Conservation (phyloP, 257 asterid species). For the Solanum piurae region DNA sequence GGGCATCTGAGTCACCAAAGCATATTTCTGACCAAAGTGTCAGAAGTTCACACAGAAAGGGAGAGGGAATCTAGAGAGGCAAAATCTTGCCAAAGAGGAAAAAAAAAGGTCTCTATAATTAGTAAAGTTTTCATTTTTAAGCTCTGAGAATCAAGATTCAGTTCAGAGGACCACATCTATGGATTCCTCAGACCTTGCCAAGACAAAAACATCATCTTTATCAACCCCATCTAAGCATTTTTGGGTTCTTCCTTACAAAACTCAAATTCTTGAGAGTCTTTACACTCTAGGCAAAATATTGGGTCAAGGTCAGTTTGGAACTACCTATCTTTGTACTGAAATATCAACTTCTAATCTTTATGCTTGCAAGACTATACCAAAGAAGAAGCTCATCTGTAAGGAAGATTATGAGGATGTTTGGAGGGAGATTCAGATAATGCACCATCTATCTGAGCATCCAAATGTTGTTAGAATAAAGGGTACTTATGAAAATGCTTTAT, state of each 20-base stretch:
- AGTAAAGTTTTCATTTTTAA: not conserved
- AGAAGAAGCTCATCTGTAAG: conserved; percentile 44
- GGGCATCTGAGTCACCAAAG: not conserved
- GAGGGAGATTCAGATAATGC: conserved; percentile 78
- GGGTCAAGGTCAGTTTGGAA: conserved; percentile 66
- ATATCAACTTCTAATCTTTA: conserved; percentile 33
- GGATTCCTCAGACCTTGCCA: not conserved
- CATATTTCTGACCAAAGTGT: not conserved
- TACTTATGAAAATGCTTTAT: conserved; percentile 55
- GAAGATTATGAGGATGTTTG: conserved; percentile 66
- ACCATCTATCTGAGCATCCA: conserved; percentile 61
- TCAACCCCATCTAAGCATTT: conserved; percentile 10
- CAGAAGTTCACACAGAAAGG: not conserved
- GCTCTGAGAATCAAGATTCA: not conserved
- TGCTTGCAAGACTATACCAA: conserved; percentile 63
- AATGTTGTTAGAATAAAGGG: conserved; percentile 75
- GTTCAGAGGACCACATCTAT: not conserved
- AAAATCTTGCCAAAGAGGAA: not conserved
- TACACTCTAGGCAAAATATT: conserved; percentile 50
- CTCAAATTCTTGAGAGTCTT: conserved; percentile 28
- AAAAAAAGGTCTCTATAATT: not conserved
- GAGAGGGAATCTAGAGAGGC: not conserved
- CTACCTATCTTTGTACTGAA: conserved; percentile 50
- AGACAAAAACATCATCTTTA: conserved; percentile 30
- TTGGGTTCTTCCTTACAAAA: conserved; percentile 53